Conservation (phyloP, 148 eudicot genomes). For the Drosera capensis region DNA sequence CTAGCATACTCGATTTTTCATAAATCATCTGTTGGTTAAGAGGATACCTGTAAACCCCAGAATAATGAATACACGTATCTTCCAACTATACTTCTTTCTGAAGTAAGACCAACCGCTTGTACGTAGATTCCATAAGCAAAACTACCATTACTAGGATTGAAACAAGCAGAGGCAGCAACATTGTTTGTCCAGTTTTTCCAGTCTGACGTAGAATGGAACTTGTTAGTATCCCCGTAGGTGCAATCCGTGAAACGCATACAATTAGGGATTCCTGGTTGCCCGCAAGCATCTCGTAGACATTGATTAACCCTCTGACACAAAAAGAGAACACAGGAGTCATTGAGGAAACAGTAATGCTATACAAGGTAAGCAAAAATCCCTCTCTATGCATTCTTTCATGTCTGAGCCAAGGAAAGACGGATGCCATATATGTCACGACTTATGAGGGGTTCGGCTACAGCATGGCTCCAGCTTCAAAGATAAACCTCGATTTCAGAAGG, state of each 20-base stretch:
- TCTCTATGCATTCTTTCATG: no score
- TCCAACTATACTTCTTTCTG: slow-evolving; percentile 14
- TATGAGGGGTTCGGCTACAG: no score
- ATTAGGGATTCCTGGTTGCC: background rate
- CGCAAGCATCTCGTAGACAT: slow-evolving; percentile 63
- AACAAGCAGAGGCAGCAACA: slow-evolving; percentile 24
- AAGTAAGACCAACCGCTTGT: slow-evolving; percentile 44
- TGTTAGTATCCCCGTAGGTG: slow-evolving; percentile 20
- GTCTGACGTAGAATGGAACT: background rate
- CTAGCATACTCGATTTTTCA: no score
- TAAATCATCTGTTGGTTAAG: background rate
- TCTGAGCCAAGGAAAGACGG: no score
- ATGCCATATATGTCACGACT: no score
- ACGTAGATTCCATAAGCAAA: slow-evolving; percentile 58
- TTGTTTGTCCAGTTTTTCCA: slow-evolving; percentile 40
- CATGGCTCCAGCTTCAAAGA: no score
- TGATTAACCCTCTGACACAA: slow-evolving; percentile 59
- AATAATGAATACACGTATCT: slow-evolving; percentile 67
- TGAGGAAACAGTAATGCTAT: no score
- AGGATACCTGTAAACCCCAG: slow-evolving; percentile 89
- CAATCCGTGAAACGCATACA: slow-evolving; percentile 49
- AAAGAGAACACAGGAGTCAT: no score
- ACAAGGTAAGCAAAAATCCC: no score
- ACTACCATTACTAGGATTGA: slow-evolving; percentile 2
- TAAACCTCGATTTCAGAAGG: no score